A percentile compares a stretch with the other conserved stretches of the same genome.
Conservation (phyloP, 2,329 filamentous ascomycete genomes). For the Fusarium bactridioides region DNA sequence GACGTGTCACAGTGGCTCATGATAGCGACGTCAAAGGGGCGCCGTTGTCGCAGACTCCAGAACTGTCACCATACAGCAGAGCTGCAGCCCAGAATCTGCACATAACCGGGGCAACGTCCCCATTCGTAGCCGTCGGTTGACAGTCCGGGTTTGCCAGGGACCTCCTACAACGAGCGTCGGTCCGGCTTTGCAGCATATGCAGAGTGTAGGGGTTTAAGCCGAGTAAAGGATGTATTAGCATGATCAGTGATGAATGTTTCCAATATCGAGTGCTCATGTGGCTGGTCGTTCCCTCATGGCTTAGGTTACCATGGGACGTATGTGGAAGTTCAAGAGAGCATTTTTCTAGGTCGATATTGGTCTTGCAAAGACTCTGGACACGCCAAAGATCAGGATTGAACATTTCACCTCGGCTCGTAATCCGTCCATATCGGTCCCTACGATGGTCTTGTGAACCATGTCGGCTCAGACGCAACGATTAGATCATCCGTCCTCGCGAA, state of each 20-base stretch:
- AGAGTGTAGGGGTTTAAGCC: background rate
- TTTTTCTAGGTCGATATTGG: background rate
- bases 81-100: slow-evolving; percentile 26
- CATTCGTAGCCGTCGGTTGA: slow-evolving; percentile 14
- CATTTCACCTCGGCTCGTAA: background rate
- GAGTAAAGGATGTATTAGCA: background rate
- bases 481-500: background rate
- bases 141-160: background rate
- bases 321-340: background rate
- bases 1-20: slow-evolving; percentile 32
- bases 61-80: slow-evolving; percentile 16
- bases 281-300: slow-evolving; percentile 2
- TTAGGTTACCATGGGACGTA: slow-evolving; percentile 11
- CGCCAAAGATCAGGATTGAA: background rate
- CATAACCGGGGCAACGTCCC: slow-evolving; percentile 18
- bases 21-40: slow-evolving; percentile 8
- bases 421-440: background rate
- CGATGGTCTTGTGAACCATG: background rate
- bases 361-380: background rate
- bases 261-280: background rate
- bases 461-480: background rate
- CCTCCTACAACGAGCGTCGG: background rate
- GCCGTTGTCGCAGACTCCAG: slow-evolving; percentile 15
- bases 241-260: background rate
- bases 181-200: background rate